phyloP scores from a whole-genome alignment of 2,329 filamentous ascomycete species.

The Colletotrichum sansevieriae region DNA sequence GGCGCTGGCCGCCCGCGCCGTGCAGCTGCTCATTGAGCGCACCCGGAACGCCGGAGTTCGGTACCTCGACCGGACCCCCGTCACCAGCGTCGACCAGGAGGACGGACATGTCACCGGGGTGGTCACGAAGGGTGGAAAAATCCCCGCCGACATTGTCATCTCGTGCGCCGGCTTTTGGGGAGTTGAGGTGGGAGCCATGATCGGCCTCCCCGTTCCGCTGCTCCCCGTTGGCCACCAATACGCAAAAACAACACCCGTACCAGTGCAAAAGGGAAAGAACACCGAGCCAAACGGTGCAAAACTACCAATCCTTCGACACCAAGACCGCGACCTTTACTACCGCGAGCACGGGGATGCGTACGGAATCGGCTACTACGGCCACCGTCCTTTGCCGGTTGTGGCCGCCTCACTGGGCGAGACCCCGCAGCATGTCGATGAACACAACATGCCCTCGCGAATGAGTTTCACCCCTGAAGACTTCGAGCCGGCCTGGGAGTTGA shows the following conservation, averaged over 20 bases:
- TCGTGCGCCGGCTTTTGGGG: conserved; percentile 77
- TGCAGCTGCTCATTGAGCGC: conserved; percentile 70
- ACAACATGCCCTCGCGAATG: conserved; percentile 74
- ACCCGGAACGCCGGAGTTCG: conserved; percentile 69
- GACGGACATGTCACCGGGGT: conserved; percentile 69
- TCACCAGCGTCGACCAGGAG: conserved; percentile 67
- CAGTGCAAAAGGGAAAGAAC: conserved; percentile 54
- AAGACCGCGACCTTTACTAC: conserved; percentile 75
- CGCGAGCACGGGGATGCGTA: conserved; percentile 73
- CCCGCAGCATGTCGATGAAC: conserved; percentile 65
- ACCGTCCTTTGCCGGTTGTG: conserved; percentile 71
- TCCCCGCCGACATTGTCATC: conserved; percentile 71
- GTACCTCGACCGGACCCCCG: conserved; percentile 68
- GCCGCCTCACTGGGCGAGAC: conserved; percentile 68
- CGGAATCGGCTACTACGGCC: conserved; percentile 75
- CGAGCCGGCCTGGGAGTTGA: conserved; percentile 69
- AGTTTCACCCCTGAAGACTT: conserved; percentile 72
- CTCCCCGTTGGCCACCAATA: conserved; percentile 75
- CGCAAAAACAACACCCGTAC: conserved; percentile 69
- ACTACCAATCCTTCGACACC: conserved; percentile 71
- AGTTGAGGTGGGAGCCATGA: conserved; percentile 73
- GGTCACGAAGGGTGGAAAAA: conserved; percentile 58
- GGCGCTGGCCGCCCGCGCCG: conserved; percentile 71
- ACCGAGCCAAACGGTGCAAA: conserved; percentile 60
- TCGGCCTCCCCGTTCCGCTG: conserved; percentile 68